phyloP scores from a whole-genome alignment of 2,329 filamentous ascomycete species.

The Diaporthe longicolla region DNA sequence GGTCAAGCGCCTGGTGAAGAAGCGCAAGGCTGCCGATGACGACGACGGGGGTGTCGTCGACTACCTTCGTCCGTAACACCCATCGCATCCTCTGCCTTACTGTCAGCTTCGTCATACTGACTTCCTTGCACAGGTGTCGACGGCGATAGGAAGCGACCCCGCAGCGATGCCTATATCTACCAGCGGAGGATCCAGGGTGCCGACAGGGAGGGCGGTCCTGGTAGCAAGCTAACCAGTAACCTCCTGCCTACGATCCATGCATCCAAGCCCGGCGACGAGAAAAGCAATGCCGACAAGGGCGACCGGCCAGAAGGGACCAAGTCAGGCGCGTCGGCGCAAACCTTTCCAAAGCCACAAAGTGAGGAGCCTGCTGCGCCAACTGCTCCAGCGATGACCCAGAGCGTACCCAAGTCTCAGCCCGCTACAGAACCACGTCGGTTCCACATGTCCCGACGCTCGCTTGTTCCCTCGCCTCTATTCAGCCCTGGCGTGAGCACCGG shows the following conservation, averaged over 20 bases:
- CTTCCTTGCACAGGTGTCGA: slow-evolving; percentile 61
- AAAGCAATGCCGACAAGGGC: slow-evolving; percentile 45
- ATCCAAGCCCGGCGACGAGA: slow-evolving; percentile 58
- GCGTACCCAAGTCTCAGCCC: slow-evolving; percentile 36
- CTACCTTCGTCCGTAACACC: slow-evolving; percentile 64
- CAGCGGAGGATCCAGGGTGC: slow-evolving; percentile 61
- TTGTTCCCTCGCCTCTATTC: slow-evolving; percentile 52
- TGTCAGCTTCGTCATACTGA: slow-evolving; percentile 31
- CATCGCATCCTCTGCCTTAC: slow-evolving; percentile 33
- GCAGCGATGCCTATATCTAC: slow-evolving; percentile 69
- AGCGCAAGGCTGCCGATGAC: slow-evolving; percentile 68
- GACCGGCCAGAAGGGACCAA: slow-evolving; percentile 27
- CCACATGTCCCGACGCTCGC: slow-evolving; percentile 66
- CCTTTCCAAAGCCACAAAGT: background rate
- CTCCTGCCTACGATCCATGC: slow-evolving; percentile 63
- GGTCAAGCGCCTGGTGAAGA: slow-evolving; percentile 59
- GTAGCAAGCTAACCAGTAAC: slow-evolving; percentile 46
- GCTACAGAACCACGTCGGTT: slow-evolving; percentile 64
- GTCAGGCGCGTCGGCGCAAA: background rate
- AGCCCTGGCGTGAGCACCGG: slow-evolving; percentile 50
- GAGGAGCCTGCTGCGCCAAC: background rate
- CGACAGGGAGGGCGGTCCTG: slow-evolving; percentile 49
- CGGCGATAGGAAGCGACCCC: slow-evolving; percentile 65
- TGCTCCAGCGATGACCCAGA: background rate
- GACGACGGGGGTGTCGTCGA: slow-evolving; percentile 67